Conservation (phyloP, 2,329 filamentous ascomycete genomes). For the Fonsecaea monophora region DNA sequence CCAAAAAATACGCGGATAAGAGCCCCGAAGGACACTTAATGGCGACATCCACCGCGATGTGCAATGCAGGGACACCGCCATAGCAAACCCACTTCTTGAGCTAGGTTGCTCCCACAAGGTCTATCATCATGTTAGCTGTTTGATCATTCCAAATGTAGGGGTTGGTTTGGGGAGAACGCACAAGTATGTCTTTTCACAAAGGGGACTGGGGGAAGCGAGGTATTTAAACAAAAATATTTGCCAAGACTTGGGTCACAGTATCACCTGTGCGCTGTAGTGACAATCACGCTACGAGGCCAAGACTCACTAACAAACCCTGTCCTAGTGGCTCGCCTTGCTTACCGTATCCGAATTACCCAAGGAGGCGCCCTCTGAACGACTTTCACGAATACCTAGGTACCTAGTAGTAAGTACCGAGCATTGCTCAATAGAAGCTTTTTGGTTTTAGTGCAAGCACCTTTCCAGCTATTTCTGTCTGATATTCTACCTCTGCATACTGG, state of each 20-base stretch:
- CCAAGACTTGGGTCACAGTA: neutral
- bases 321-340: neutral
- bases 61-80: constrained; percentile 41
- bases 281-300: neutral
- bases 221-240: constrained; percentile 7
- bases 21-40: constrained; percentile 42
- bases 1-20: constrained; percentile 43
- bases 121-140: constrained; percentile 10
- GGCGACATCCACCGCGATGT: constrained; percentile 39
- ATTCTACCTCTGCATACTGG: neutral
- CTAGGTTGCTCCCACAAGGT: constrained; percentile 40
- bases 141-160: constrained; percentile 3
- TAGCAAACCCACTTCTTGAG: constrained; percentile 40
- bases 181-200: constrained; percentile 20
- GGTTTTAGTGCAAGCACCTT: neutral
- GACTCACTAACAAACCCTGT: neutral
- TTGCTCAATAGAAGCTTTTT: too few species aligned
- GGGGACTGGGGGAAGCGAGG: constrained; percentile 15
- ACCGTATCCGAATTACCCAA: too few species aligned
- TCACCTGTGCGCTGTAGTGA: neutral
- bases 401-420: too few species aligned
- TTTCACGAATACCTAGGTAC: neutral
- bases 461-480: neutral
- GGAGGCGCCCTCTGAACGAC: too few species aligned
- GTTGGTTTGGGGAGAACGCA: constrained; percentile 10